Evolutionary conservation across 768 basidiomycete species (phyloP), one percentile per base, ranked within the genome.

Genomic region (Astraeus odoratus): DNA sequence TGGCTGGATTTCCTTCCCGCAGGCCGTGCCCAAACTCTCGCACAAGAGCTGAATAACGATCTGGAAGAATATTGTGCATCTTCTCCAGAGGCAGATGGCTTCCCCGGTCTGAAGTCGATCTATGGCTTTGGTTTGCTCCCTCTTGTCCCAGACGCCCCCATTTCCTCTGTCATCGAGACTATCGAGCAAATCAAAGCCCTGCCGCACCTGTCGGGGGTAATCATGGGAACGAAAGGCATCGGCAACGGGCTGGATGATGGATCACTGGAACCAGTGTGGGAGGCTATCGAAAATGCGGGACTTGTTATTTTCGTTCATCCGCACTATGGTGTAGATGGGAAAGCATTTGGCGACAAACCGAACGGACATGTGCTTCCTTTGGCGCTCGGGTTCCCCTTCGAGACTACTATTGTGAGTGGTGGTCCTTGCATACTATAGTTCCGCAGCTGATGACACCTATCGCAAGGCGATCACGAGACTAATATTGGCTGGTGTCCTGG

Each of bases 281-380:
- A 71, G n/a, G 83, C 85, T 13, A 73, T 93, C 31, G 79, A 81
- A 44, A 67, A 73, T 35, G 72, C 79, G 1, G 77, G 76, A 3
- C 74, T 94, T 8, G 82, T 88, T 18, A 77, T 86, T 18, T 93
- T 93, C 67, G 60, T 93, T 24, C 89, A 91, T 54, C 89, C 88
- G 7, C 90, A 93, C 60, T 92, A 92, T 58, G 86, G 87, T 9
- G 76, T 93, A 19, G 82, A 82, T 53, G 65, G 66, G n/a, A 74
- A 74, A 36, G 78, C 77, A 3, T 93, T 86, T 75, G 89, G 89
- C 1, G 74, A 80, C 44, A 77, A 71, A 48, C 75, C 81, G 33
- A 92, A 93, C 52, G 91, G 91, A 0, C 91, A 93, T 51, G 91
- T 91, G 30, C 76, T 94, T 23, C 85, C 89, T 2, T 75, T 93